Percentiles rank a stretch among this genome's conserved stretches.
Conservation (phyloP, 805 yeast species). For the Monosporozyma unispora region DNA sequence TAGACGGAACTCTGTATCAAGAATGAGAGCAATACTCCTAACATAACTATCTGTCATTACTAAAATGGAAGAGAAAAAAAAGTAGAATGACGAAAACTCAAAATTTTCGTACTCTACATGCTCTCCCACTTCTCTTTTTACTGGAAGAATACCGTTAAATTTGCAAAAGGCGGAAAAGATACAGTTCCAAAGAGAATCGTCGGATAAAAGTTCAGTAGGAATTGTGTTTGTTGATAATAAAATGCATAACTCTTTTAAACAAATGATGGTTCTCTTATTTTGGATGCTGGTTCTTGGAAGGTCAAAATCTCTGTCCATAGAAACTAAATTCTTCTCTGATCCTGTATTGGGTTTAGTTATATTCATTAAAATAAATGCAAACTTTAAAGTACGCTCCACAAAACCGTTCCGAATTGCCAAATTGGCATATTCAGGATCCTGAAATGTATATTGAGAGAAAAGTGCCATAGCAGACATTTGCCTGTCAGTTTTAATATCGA, state of each 20-base stretch:
- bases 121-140: slow-evolving; percentile 62
- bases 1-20: slow-evolving; percentile 15
- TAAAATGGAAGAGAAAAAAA: slow-evolving; percentile 25
- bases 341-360: slow-evolving; percentile 21
- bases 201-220: slow-evolving; percentile 31
- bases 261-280: slow-evolving; percentile 25
- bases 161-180: slow-evolving; percentile 22
- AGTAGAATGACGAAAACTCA: slow-evolving; percentile 45
- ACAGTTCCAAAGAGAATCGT: slow-evolving; percentile 10
- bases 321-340: slow-evolving; percentile 16
- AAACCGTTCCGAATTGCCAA: slow-evolving; percentile 21
- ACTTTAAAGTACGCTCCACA: slow-evolving; percentile 23
- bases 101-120: slow-evolving; percentile 90
- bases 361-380: slow-evolving; percentile 25
- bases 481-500: slow-evolving; percentile 20
- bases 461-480: slow-evolving; percentile 21
- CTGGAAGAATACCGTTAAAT: slow-evolving; percentile 42
- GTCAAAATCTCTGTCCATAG: slow-evolving; percentile 18
- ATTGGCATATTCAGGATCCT: slow-evolving; percentile 24
- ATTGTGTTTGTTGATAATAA: slow-evolving; percentile 61
- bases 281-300: slow-evolving; percentile 23
- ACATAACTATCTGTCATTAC: slow-evolving; percentile 27
- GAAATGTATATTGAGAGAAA: slow-evolving; percentile 26
- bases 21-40: slow-evolving; percentile 20
- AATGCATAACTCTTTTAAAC: slow-evolving; percentile 51